Conservation (phyloP, 768 basidiomycete species). For the Phanerochaete sordida region DNA sequence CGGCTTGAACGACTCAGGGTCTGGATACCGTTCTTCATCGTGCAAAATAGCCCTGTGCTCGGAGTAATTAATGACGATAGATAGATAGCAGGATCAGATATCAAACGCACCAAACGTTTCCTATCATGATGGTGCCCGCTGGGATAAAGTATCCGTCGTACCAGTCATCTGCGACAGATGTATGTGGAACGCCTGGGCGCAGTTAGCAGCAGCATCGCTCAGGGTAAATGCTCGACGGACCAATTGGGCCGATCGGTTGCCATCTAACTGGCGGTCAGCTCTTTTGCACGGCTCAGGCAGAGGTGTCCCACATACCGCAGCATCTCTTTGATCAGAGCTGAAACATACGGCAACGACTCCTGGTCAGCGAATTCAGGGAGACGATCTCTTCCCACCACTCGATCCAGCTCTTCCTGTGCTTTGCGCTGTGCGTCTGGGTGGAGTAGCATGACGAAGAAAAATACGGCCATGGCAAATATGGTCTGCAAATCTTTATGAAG, state of each 20-base stretch:
- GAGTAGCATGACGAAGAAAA: background rate
- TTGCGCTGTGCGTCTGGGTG: slow-evolving; percentile 2
- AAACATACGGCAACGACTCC: slow-evolving; percentile 1
- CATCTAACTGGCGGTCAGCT: background rate
- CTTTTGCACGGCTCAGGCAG: background rate
- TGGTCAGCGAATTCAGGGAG: slow-evolving; percentile 2
- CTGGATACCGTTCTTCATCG: slow-evolving; percentile 46
- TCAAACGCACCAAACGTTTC: background rate
- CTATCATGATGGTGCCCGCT: background rate
- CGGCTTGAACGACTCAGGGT: slow-evolving; percentile 45
- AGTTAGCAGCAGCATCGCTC: background rate
- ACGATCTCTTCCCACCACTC: background rate
- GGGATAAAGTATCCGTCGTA: slow-evolving; percentile 3
- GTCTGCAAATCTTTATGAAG: background rate
- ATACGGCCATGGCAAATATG: background rate
- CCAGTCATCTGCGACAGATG: background rate
- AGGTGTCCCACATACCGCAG: background rate
- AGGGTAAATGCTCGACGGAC: background rate
- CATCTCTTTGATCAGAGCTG: slow-evolving; percentile 1
- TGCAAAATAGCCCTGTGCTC: slow-evolving; percentile 28
- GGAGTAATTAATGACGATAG: too few species aligned
- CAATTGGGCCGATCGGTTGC: background rate
- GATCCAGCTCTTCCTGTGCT: slow-evolving; percentile 4
- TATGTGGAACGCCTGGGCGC: background rate
- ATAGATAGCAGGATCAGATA: too few species aligned